Percentiles rank a stretch among this genome's conserved stretches.
Conservation (phyloP, 2,329 filamentous ascomycete species). For the Colletotrichum godetiae region DNA sequence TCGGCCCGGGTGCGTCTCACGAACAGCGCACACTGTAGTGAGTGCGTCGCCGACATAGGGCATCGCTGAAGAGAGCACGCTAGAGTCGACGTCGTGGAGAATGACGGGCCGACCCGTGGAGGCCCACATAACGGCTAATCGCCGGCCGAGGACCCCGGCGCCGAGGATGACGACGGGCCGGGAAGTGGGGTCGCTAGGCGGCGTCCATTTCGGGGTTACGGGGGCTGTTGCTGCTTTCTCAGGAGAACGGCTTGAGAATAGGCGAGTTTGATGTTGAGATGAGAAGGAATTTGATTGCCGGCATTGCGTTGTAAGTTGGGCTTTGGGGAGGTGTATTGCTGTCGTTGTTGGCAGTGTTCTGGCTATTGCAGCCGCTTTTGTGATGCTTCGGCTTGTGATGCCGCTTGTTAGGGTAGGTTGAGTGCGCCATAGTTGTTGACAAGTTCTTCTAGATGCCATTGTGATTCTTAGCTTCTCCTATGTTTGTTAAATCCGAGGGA, state of each 20-base stretch:
- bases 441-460: conserved; percentile 25
- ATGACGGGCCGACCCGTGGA: conserved; percentile 43
- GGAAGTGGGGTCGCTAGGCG: conserved; percentile 42
- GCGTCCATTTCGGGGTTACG: conserved; percentile 37
- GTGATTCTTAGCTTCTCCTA: not conserved
- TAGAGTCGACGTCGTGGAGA: conserved; percentile 41
- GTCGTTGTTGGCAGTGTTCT: not conserved
- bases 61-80: conserved; percentile 40
- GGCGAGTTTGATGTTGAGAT: conserved; percentile 15
- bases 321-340: not conserved
- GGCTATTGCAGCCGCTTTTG: not conserved
- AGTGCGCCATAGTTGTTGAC: conserved; percentile 28
- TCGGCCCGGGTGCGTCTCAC: conserved; percentile 41
- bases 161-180: conserved; percentile 54
- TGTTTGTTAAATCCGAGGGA: not conserved
- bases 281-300: conserved; percentile 17
- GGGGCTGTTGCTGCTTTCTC: not conserved
- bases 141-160: conserved; percentile 52
- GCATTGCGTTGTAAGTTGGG: conserved; percentile 20
- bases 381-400: conserved; percentile 8
- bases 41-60: conserved; percentile 49
- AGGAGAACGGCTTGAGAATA: conserved; percentile 25
- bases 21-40: conserved; percentile 42
- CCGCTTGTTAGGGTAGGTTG: conserved; percentile 10
- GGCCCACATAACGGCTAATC: conserved; percentile 48